phyloP scores from a whole-genome alignment of 2,329 filamentous ascomycete species.

The Aspergillus fijiensis region DNA sequence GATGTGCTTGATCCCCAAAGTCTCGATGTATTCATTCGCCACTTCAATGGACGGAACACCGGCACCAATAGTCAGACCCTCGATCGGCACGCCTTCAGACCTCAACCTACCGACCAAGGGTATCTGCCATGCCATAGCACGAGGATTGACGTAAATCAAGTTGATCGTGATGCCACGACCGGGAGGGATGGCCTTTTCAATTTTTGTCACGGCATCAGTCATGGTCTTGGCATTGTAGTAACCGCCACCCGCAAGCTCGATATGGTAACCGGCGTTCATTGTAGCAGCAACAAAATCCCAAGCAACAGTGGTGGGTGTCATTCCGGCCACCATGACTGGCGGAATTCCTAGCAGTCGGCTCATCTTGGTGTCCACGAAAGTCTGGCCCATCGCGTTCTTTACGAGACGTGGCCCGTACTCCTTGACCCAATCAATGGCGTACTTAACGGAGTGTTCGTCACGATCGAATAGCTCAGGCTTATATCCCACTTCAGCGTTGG shows the following conservation, averaged over 20 bases:
- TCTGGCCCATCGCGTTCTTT: slow-evolving; percentile 83
- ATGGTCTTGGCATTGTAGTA: slow-evolving; percentile 82
- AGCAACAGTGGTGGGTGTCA: slow-evolving; percentile 85
- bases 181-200: slow-evolving; percentile 78
- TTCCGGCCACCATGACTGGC: slow-evolving; percentile 84
- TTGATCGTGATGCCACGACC: slow-evolving; percentile 88
- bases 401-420: slow-evolving; percentile 91
- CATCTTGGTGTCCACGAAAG: slow-evolving; percentile 96
- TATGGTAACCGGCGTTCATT: slow-evolving; percentile 93
- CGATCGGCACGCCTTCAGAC: slow-evolving; percentile 83
- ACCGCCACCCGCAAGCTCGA: slow-evolving; percentile 84
- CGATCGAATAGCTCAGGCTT: slow-evolving; percentile 97
- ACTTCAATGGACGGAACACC: slow-evolving; percentile 92
- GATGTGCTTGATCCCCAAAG: slow-evolving; percentile 87
- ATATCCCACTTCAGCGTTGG: slow-evolving; percentile 88
- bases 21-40: slow-evolving; percentile 89
- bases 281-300: slow-evolving; percentile 91
- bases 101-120: slow-evolving; percentile 77
- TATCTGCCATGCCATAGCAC: slow-evolving; percentile 90
- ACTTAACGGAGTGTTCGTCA: slow-evolving; percentile 92
- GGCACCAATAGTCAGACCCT: slow-evolving; percentile 86
- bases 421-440: slow-evolving; percentile 95
- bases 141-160: slow-evolving; percentile 85
- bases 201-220: slow-evolving; percentile 79
- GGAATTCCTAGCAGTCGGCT: slow-evolving; percentile 79